These are phyloP conservation scores for Chrysosporium keratinophilum DNA, from an alignment of 2,329 filamentous ascomycete species.

Conservation along the genomic window DNA sequence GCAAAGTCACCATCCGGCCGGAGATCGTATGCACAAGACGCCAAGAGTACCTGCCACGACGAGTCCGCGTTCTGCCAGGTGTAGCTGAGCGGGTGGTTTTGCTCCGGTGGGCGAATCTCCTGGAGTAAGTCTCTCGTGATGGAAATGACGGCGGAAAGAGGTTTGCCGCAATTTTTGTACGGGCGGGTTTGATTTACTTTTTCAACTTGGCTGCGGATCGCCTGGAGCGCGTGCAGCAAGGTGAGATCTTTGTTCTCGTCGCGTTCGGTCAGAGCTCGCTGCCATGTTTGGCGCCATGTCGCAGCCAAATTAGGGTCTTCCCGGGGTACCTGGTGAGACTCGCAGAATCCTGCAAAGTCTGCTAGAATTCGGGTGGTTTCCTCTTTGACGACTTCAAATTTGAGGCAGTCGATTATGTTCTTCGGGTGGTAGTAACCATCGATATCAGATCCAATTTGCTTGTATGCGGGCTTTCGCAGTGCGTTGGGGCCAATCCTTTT, in stretches of 20 bases:
- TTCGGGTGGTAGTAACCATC: slow-evolving; percentile 1
- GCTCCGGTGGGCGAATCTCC: slow-evolving; percentile 24
- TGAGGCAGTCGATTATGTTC: slow-evolving; percentile 39
- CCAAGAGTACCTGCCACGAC: slow-evolving; percentile 29
- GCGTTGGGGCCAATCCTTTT: slow-evolving; percentile 17
- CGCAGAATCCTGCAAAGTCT: slow-evolving; percentile 25
- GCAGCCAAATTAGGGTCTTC: slow-evolving; percentile 30
- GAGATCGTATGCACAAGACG: slow-evolving; percentile 30
- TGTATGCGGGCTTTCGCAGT: slow-evolving; percentile 31
- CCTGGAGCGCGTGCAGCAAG: slow-evolving; percentile 18
- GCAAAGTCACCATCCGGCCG: slow-evolving; percentile 10
- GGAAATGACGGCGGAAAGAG: slow-evolving; percentile 21
- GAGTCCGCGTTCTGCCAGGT: slow-evolving; percentile 27
- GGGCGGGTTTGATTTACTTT: slow-evolving; percentile 12
- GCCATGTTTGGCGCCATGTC: slow-evolving; percentile 23
- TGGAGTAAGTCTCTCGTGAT: slow-evolving; percentile 23
- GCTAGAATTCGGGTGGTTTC: slow-evolving; percentile 25
- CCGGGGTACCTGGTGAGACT: slow-evolving; percentile 15
- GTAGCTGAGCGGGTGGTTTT: slow-evolving; percentile 26
- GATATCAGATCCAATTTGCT: slow-evolving; percentile 14
- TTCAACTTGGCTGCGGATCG: slow-evolving; percentile 19
- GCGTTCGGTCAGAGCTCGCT: slow-evolving; percentile 18
- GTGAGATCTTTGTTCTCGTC: background rate
- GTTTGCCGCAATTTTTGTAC: slow-evolving; percentile 11
- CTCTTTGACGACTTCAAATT: slow-evolving; percentile 31